Percentiles rank a stretch among this genome's conserved stretches.
phyloP scores from a whole-genome alignment of 805 yeast genomes.

The Peterozyma toletana region DNA sequence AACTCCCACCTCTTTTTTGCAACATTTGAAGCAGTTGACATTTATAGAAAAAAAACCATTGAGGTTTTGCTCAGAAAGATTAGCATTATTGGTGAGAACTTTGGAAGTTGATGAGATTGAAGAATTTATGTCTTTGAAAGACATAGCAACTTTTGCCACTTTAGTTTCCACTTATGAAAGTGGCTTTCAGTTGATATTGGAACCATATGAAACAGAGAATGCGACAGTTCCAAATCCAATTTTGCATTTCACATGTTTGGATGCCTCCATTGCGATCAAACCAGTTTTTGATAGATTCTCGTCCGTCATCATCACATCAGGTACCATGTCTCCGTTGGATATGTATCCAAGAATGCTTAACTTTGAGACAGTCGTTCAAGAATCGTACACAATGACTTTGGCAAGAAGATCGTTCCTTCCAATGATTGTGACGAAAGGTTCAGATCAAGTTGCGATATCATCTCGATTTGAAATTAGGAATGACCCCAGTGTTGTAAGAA shows the following conservation, averaged over 20 bases:
- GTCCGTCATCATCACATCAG: slow-evolving; percentile 91
- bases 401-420: slow-evolving; percentile 91
- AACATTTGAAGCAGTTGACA: slow-evolving; percentile 88
- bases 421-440: slow-evolving; percentile 92
- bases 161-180: slow-evolving; percentile 89
- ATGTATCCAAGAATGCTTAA: slow-evolving; percentile 98
- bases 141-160: slow-evolving; percentile 95
- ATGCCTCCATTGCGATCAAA: slow-evolving; percentile 95
- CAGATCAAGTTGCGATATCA: slow-evolving; percentile 95
- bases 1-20: slow-evolving; percentile 88
- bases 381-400: slow-evolving; percentile 92
- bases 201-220: slow-evolving; percentile 92
- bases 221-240: slow-evolving; percentile 96
- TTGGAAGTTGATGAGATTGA: slow-evolving; percentile 83
- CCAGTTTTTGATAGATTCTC: slow-evolving; percentile 93
- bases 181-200: slow-evolving; percentile 87
- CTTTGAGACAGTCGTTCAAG: slow-evolving; percentile 88
- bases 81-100: slow-evolving; percentile 82
- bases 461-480: slow-evolving; percentile 95
- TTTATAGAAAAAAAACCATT: slow-evolving; percentile 90
- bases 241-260: slow-evolving; percentile 86
- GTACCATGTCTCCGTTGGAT: slow-evolving; percentile 96
- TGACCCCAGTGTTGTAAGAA: slow-evolving; percentile 96
- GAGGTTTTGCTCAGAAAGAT: slow-evolving; percentile 84
- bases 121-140: slow-evolving; percentile 88